Conservation (phyloP, 2,329 filamentous ascomycete species). For the Cercospora zeina region DNA sequence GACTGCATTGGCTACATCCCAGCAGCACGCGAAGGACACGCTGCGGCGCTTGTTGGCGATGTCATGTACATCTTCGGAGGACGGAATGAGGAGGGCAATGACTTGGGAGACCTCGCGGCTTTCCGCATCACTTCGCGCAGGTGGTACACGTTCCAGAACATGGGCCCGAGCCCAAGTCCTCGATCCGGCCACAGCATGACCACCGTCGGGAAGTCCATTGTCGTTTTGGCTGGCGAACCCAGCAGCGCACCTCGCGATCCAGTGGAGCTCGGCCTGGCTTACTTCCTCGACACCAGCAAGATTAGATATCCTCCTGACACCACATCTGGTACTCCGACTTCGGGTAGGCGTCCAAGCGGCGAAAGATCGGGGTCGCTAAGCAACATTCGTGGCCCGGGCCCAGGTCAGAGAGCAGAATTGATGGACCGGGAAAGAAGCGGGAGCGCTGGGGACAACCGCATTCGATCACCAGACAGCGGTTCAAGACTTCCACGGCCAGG, state of each 20-base stretch:
- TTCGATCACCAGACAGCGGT: conserved; percentile 29
- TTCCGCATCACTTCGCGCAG: conserved; percentile 77
- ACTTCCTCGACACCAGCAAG: conserved; percentile 90
- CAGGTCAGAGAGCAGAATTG: conserved; percentile 29
- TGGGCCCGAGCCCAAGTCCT: conserved; percentile 92
- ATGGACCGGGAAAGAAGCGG: conserved; percentile 35
- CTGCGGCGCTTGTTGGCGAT: conserved; percentile 88
- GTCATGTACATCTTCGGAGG: conserved; percentile 99
- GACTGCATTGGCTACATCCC: conserved; percentile 99
- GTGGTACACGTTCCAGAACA: conserved; percentile 99
- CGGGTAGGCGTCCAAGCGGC: conserved; percentile 37
- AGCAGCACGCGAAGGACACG: conserved; percentile 87
- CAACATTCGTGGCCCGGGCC: conserved; percentile 26
- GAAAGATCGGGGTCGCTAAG: conserved; percentile 31
- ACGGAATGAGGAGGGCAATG: conserved; percentile 86
- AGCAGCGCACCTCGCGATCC: conserved; percentile 80
- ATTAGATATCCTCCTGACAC: conserved; percentile 83
- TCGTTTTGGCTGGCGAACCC: conserved; percentile 90
- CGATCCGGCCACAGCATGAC: conserved; percentile 98
- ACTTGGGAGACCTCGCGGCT: conserved; percentile 89
- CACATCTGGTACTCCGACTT: conserved; percentile 37
- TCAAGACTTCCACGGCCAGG: conserved; percentile 49
- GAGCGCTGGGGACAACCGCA: conserved; percentile 30
- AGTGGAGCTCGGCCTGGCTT: conserved; percentile 82
- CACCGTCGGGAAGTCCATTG: conserved; percentile 84